phyloP scores from a whole-genome alignment of 1,284 basidiomycete genomes.

The Ustilago esculenta region DNA sequence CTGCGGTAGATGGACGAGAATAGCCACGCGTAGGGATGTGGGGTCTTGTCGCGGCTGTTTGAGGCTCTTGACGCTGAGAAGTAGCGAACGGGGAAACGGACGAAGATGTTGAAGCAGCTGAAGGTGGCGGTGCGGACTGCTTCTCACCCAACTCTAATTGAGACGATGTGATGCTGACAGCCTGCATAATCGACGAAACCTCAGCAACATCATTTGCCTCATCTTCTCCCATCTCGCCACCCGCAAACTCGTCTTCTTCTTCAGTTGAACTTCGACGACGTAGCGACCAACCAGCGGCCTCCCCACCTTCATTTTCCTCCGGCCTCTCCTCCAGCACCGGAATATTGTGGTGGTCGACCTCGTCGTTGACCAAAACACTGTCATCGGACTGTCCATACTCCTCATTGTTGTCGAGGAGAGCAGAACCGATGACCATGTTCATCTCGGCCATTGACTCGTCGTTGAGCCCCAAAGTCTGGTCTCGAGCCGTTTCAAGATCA shows the following conservation, averaged over 20 bases:
- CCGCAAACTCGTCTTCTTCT: slow-evolving; percentile 12
- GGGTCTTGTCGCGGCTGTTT: not conserved
- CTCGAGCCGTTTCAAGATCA: slow-evolving; percentile 21
- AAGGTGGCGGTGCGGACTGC: slow-evolving; percentile 14
- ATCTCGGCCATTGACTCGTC: slow-evolving; percentile 62
- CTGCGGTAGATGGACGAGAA: slow-evolving; percentile 7
- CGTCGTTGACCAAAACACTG: slow-evolving; percentile 17
- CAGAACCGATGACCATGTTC: slow-evolving; percentile 57
- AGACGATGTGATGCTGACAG: slow-evolving; percentile 25
- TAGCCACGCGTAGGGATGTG: slow-evolving; percentile 28
- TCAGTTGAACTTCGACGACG: slow-evolving; percentile 22
- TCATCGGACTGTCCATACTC: slow-evolving; percentile 34
- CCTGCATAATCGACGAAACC: slow-evolving; percentile 42
- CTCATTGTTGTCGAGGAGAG: slow-evolving; percentile 38
- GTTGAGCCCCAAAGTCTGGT: slow-evolving; percentile 50
- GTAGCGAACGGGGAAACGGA: slow-evolving; percentile 16
- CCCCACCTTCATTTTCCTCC: not conserved
- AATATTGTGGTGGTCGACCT: slow-evolving; percentile 10
- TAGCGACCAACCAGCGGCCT: slow-evolving; percentile 23
- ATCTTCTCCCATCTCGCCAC: slow-evolving; percentile 7
- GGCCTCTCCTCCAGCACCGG: slow-evolving; percentile 8
- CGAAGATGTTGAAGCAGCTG: slow-evolving; percentile 10
- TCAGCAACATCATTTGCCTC: slow-evolving; percentile 43
- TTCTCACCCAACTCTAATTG: too few relatives aligned
- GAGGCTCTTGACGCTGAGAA: not conserved